Conservation (phyloP, 371 early-diverging fungal genomes). For the Mucor irregularis region DNA sequence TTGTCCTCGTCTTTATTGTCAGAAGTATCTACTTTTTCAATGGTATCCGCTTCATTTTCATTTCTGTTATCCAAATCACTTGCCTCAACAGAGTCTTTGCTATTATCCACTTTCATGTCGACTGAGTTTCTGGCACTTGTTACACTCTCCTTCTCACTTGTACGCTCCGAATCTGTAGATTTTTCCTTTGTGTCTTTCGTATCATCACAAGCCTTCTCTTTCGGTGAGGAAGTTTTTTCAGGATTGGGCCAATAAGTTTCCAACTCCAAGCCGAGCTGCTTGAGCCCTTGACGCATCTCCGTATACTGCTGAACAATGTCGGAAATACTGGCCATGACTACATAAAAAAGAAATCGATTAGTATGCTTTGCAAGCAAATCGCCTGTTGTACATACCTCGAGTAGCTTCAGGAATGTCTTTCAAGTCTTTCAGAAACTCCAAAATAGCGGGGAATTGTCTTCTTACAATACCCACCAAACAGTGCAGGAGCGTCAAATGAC, state of each 20-base stretch:
- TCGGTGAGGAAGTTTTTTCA: not conserved
- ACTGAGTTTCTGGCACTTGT: too few relatives aligned
- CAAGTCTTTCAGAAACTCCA: constrained; percentile 39
- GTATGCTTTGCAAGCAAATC: not conserved
- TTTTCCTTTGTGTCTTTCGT: not conserved
- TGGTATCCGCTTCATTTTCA: too few relatives aligned
- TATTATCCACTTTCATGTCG: too few relatives aligned
- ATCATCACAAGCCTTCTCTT: not conserved
- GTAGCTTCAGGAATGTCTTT: constrained; percentile 41
- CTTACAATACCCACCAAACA: constrained; percentile 49
- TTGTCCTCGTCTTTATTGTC: too few relatives aligned
- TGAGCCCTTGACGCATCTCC: constrained; percentile 32
- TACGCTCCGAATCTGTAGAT: not conserved
- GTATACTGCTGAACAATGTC: constrained; percentile 35
- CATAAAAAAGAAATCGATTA: not conserved
- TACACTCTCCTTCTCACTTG: too few relatives aligned
- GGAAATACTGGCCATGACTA: constrained; percentile 31
- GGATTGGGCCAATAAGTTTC: constrained; percentile 17
- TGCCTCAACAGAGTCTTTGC: too few relatives aligned
- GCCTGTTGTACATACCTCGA: constrained; percentile 25
- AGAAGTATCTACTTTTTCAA: too few relatives aligned
- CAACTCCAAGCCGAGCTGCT: constrained; percentile 18
- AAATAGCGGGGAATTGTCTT: constrained; percentile 49
- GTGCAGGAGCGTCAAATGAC: constrained; percentile 48
- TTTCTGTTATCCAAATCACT: too few relatives aligned